Conservation (phyloP, 768 basidiomycete genomes). For the Cubamyces lactineus region DNA sequence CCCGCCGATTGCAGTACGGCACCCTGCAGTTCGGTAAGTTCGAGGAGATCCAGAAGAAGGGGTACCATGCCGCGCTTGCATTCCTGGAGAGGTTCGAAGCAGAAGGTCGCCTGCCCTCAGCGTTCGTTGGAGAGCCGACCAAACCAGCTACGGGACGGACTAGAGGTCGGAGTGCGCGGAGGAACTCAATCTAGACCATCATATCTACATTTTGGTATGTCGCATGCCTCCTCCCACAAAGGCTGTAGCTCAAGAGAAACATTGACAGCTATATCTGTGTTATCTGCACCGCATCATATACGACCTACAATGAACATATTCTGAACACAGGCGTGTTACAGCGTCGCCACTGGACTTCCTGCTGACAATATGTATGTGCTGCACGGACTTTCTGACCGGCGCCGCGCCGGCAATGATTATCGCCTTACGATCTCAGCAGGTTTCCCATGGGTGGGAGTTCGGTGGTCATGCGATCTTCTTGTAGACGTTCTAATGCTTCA, state of each 20-base stretch:
- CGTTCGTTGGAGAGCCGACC: constrained; percentile 63
- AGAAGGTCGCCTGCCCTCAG: constrained; percentile 82
- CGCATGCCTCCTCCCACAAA: no score
- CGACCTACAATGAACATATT: no score
- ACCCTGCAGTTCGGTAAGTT: constrained; percentile 90
- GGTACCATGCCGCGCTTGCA: constrained; percentile 72
- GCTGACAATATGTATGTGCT: no score
- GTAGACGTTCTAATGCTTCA: background rate
- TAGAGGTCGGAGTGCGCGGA: constrained; percentile 75
- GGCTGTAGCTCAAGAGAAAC: no score
- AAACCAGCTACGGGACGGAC: constrained; percentile 51
- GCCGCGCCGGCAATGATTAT: background rate
- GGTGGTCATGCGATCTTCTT: constrained; percentile 1
- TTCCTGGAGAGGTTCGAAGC: constrained; percentile 79
- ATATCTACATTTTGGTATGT: background rate
- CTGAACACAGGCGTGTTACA: no score
- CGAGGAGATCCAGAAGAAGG: constrained; percentile 84
- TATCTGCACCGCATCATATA: no score
- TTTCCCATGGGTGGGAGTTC: background rate
- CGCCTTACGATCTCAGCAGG: background rate
- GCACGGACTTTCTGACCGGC: no score
- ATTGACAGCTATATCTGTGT: no score
- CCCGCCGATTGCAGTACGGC: constrained; percentile 60
- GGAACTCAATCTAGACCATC: constrained; percentile 62
- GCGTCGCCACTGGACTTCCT: no score